Conservation (phyloP, 306 rosid genomes). For the cucumber (Cucumis sativus) region Cucumber_9930_V3 NC_026657.2:3189501-3190000, state of each 20-base stretch:
- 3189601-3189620: conserved; percentile 33
- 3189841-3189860: conserved; percentile 23
- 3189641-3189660: conserved; percentile 39
- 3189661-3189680: conserved; percentile 49
- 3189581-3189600: conserved; percentile 59
- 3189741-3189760: conserved; percentile 16
- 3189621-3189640: conserved; percentile 28
- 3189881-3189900: conserved; percentile 13
- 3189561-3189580: conserved; percentile 26
- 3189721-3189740: conserved; percentile 14
- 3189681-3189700: conserved; percentile 9
- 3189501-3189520: conserved; percentile 34
- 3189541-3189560: conserved; percentile 21
- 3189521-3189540: conserved; percentile 37
- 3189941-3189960: conserved; percentile 54
- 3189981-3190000: conserved; percentile 8
- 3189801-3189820: conserved; percentile 23
- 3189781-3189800: not conserved
- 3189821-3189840: conserved; percentile 20
- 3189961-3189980: conserved; percentile 10
- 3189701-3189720: conserved; percentile 17
- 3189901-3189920: conserved; percentile 55
- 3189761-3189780: conserved; percentile 12
- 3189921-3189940: conserved; percentile 22
- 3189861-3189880: conserved; percentile 26